These are phyloP conservation scores for Coriaria nepalensis DNA, from an alignment of 306 rosid species.

Conservation along the genomic window DNA sequence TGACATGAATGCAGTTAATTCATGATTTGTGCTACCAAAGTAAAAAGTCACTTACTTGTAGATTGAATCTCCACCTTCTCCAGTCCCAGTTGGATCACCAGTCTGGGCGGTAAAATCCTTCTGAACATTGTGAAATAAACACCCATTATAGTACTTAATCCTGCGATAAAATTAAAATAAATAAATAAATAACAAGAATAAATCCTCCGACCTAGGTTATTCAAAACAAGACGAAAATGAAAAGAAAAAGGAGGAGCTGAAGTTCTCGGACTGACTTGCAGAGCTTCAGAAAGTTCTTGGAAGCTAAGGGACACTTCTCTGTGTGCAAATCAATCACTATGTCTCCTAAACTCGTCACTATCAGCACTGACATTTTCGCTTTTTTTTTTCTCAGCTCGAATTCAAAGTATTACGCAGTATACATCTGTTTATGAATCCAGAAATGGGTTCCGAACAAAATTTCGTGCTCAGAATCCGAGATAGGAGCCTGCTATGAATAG, in stretches of 20 bases:
- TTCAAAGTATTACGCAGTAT: too few relatives aligned
- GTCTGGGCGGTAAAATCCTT: conserved; percentile 95
- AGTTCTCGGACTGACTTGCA: conserved; percentile 42
- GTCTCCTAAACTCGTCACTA: conserved; percentile 85
- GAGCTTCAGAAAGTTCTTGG: conserved; percentile 85
- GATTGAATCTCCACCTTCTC: conserved; percentile 64
- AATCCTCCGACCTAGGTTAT: neutral
- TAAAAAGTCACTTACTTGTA: conserved; percentile 39
- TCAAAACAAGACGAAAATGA: neutral
- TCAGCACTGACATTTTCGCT: conserved; percentile 55
- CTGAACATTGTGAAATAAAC: conserved; percentile 73
- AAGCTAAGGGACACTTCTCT: conserved; percentile 66
- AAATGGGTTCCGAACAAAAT: too few relatives aligned
- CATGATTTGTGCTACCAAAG: neutral
- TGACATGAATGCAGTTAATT: neutral
- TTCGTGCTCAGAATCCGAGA: too few relatives aligned
- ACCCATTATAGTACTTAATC: conserved; percentile 76
- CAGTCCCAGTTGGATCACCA: conserved; percentile 80
- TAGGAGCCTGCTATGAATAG: too few relatives aligned
- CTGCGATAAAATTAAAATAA: conserved; percentile 37
- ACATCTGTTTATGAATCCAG: too few relatives aligned
- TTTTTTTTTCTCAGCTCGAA: too few relatives aligned
- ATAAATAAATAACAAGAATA: conserved; percentile 9
- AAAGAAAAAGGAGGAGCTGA: neutral
- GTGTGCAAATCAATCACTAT: conserved; percentile 63